Conservation (phyloP, 2,329 filamentous ascomycete species). For the Davidsoniella neocaledoniae region DNA sequence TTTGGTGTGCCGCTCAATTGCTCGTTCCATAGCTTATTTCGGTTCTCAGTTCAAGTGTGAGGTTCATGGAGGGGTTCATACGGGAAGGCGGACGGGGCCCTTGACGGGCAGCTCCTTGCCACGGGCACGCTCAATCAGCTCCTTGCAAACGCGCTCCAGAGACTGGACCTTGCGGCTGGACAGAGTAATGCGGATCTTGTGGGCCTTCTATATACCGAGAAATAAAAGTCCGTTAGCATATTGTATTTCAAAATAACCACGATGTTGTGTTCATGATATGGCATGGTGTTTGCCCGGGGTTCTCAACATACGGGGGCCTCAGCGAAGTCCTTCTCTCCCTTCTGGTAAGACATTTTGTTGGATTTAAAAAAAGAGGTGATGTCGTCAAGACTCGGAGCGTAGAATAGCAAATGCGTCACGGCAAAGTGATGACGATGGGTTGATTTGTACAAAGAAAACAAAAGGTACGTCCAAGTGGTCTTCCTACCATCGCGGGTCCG, state of each 20-base stretch:
- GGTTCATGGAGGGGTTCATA: neutral
- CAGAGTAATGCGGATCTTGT: slow-evolving; percentile 97
- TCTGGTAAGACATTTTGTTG: slow-evolving; percentile 78
- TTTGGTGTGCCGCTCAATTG: no score
- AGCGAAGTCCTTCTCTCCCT: slow-evolving; percentile 84
- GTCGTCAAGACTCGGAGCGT: slow-evolving; percentile 67
- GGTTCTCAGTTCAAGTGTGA: neutral
- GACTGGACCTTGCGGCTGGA: slow-evolving; percentile 86
- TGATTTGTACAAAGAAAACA: slow-evolving; percentile 14
- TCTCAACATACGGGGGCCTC: slow-evolving; percentile 59
- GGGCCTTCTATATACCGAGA: slow-evolving; percentile 51
- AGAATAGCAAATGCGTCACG: slow-evolving; percentile 38
- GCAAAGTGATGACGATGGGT: slow-evolving; percentile 61
- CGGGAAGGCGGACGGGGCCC: slow-evolving; percentile 74
- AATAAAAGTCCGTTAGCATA: slow-evolving; percentile 11
- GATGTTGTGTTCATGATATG: neutral
- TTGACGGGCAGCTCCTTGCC: slow-evolving; percentile 97
- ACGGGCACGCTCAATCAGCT: slow-evolving; percentile 97
- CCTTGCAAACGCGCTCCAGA: slow-evolving; percentile 95
- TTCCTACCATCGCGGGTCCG: slow-evolving; percentile 2
- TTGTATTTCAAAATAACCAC: neutral
- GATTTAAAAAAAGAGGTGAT: slow-evolving; percentile 18
- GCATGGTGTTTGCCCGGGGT: neutral
- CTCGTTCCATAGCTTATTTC: neutral
- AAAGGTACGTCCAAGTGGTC: neutral